Base-by-base conservation (phyloP, 2,329 filamentous ascomycete species). In the Penicillium sp. region DNA sequence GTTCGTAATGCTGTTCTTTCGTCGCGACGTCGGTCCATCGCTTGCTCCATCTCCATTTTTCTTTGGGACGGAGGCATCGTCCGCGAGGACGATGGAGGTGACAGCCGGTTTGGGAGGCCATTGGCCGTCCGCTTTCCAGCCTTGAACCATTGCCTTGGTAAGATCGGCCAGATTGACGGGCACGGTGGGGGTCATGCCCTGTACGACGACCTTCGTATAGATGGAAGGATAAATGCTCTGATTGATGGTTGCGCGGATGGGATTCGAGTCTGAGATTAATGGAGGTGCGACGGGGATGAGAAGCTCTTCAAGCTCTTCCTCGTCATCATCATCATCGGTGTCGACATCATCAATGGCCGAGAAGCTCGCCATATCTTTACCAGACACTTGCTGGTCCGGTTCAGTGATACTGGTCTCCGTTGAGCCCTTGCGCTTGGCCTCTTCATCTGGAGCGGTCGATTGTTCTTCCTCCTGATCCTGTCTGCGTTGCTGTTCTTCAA, bases 81-180 rank as follows among this genome's bases (percentile, higher is more conserved):
- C 65, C 4, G 56, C 60, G 12, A 70, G 62, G 18, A 69, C 67
- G 42, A 70, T 64, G 7, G 59, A 64, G 8, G 63, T 58, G 9
- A 55, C 54, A 2, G 75, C 75, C 0, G 79, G 70, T 60, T 83
- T 84, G 1, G 89, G 90, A 4, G 93, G 92, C 93, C 93, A 97
- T 71, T 96, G 90, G 13, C 91, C 92, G 63, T 94, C 90, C 33
- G 90, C 82, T 71, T 95, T 96, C 93, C 93, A 97, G 36, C 93
- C 93, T 23, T 88, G 81, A 1, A 97, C 91, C 59, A 93, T 89
- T 10, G 90, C 85, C 8, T 85, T 82, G 18, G 90, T 84, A 76
- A 97, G 86, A 62, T 96, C 90, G 24, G 81, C 77, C 0, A 97
- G 82, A 62, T 96, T 97, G 65, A 97, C 88, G 3, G 93, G 93